Conservation (phyloP, 2,329 filamentous ascomycete species). For the Leptodontidium sp. region DNA sequence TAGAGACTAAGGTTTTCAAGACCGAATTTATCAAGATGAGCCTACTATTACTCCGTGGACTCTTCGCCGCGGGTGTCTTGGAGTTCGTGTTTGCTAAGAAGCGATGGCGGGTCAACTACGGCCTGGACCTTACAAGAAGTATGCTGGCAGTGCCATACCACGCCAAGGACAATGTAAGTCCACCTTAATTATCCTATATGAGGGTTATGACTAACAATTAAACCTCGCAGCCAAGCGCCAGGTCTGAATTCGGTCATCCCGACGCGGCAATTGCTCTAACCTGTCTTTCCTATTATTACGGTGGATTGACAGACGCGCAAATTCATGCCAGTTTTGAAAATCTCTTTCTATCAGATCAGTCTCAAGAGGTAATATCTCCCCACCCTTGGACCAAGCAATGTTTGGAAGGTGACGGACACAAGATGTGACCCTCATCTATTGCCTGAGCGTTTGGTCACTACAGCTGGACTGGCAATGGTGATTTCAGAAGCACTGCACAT, state of each 20-base stretch:
- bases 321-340: slow-evolving; percentile 56
- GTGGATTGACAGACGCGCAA: slow-evolving; percentile 60
- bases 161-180: slow-evolving; percentile 59
- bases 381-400: not conserved
- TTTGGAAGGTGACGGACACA: not conserved
- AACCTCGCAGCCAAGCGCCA: slow-evolving; percentile 52
- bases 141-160: slow-evolving; percentile 65
- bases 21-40: slow-evolving; percentile 45
- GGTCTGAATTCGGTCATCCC: slow-evolving; percentile 69
- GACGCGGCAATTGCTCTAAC: slow-evolving; percentile 66
- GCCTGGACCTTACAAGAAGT: slow-evolving; percentile 57
- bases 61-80: slow-evolving; percentile 64
- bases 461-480: not conserved
- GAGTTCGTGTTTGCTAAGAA: slow-evolving; percentile 62
- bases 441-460: not conserved
- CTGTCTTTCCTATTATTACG: slow-evolving; percentile 63
- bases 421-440: not conserved
- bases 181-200: not conserved
- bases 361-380: slow-evolving; percentile 44
- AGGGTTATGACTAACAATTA: slow-evolving; percentile 10
- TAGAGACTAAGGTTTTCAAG: slow-evolving; percentile 37
- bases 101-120: slow-evolving; percentile 72
- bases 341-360: slow-evolving; percentile 60
- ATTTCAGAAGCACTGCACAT: not conserved
- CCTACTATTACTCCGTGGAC: slow-evolving; percentile 60